Evolutionary conservation across 768 basidiomycete species (phyloP), one percentile per base, ranked within the genome.

Genomic region (Kwoniella shandongensis): DNA sequence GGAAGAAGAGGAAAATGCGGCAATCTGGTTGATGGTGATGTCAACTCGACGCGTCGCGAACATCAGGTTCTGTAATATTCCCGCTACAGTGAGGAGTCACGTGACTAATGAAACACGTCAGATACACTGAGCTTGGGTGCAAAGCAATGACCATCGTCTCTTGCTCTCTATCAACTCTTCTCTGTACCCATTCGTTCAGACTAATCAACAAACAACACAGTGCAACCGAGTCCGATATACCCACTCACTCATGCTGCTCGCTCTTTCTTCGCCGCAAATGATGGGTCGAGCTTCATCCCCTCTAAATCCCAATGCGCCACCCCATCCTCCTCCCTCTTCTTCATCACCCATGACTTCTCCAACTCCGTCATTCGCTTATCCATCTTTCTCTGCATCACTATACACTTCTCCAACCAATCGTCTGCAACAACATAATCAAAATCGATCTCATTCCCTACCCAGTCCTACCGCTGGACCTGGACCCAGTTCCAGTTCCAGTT

Each of bases 281-380:
- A 20, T 61, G 13, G 42, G 53, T 13, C 53, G 58, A n/a, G 29
- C 62, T 20, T 67, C 65, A 25, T 67, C 65, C 23, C 65, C 65
- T 30, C 38, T 67, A 17, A 60, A 66, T 36, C 58, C 62, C 4
- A 51, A 62, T 35, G 11, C 30, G 15, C 10, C 18, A 13, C 32
- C 32, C 36, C 38, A 25, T 3, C 30, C 35, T 32, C 38, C 29
- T 3, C 30, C 35, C 39, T 36, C 44, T 1, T 62, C 61, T 12
- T 59, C 62, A 23, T 59, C 69, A 32, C 57, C 66, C 25, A n/a
- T 57, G 20, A 59, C 57, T 38, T 61, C 66, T 13, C 56, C 66
- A 6, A 57, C 54, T 0, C 64, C 63, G 7, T 50, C 46, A 23
- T 57, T 49, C 23, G 32, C 55, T 8, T 29, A 42, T n/a, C 40